Evolutionary conservation across 2,329 filamentous ascomycete species (phyloP), one percentile per base, ranked within the genome.

Genomic region (Fusarium sp.): DNA sequence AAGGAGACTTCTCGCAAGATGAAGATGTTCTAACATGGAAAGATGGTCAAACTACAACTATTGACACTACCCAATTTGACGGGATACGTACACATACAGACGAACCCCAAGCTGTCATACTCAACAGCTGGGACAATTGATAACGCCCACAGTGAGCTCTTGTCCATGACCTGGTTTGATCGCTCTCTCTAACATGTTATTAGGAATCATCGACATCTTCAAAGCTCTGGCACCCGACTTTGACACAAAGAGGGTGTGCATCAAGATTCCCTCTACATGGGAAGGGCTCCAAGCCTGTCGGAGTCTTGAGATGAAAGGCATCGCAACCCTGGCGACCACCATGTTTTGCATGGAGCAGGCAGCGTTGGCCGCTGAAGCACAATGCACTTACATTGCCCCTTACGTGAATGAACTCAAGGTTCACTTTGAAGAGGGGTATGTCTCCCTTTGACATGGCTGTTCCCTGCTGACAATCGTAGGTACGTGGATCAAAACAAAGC

Each of bases 341-440:
- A 82, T 93, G 57, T 93, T 92, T 76, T 88, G 87, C 50, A 85
- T 92, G 75, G 85, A 89, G 45, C 91, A 92, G 77, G 91, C 90
- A 0, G 84, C 85, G 2, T 82, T 92, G 2, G 91, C 91, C 0
- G 87, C 85, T 1, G 87, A 90, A 59, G 88, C 86, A 0, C 85
- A 86, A 5, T 92, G 90, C 74, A 86, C 86, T 1, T 92, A 92
- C 75, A 89, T 93, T 50, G 89, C 91, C 0, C 91, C 91, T 0
- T 93, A 92, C 71, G 88, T 92, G 33, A 92, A 92, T 76, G 90
- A 92, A 73, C 82, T 93, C 45, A 88, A 87, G 72, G 91, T 91
- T 6, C 90, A 92, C 75, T 89, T 92, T 66, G 87, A 90, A 48
- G 76, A 82, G 14, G 83, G 80, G 85, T 89, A 78, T 74, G 81